Conservation (phyloP, 2,329 filamentous ascomycete genomes). For the Xylariaceae sp. region DNA sequence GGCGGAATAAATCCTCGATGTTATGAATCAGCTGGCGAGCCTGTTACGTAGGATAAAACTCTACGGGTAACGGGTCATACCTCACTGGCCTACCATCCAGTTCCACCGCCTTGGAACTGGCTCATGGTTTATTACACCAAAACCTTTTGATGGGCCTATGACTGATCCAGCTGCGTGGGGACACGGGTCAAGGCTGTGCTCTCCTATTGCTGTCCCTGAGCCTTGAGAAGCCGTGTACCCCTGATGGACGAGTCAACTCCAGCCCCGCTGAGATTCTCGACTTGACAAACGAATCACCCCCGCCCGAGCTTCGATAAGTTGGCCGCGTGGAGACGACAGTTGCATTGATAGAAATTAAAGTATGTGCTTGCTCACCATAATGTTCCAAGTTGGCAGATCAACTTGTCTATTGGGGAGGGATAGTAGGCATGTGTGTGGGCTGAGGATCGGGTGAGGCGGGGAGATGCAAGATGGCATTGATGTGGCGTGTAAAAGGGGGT, state of each 20-base stretch:
- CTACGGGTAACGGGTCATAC: background rate
- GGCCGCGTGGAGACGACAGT: too few relatives aligned
- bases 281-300: too few relatives aligned
- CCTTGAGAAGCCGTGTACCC: too few relatives aligned
- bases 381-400: background rate
- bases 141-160: background rate
- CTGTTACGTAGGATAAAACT: background rate
- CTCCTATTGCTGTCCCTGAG: too few relatives aligned
- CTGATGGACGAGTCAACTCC: too few relatives aligned
- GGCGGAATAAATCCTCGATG: too few relatives aligned
- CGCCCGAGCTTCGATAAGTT: too few relatives aligned
- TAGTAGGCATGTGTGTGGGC: background rate
- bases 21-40: background rate
- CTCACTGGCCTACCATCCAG: conserved; percentile 6
- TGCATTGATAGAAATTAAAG: too few relatives aligned
- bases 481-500: background rate
- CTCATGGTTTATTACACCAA: background rate
- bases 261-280: too few relatives aligned
- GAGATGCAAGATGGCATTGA: background rate
- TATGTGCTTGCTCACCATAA: too few relatives aligned
- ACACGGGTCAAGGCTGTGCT: background rate
- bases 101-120: conserved; percentile 7
- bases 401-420: background rate
- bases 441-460: background rate
- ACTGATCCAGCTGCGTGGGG: background rate